Evolutionary conservation across 352 stramenopile genomes (phyloP).

Genomic region (Pythium phragmitis): DNA sequence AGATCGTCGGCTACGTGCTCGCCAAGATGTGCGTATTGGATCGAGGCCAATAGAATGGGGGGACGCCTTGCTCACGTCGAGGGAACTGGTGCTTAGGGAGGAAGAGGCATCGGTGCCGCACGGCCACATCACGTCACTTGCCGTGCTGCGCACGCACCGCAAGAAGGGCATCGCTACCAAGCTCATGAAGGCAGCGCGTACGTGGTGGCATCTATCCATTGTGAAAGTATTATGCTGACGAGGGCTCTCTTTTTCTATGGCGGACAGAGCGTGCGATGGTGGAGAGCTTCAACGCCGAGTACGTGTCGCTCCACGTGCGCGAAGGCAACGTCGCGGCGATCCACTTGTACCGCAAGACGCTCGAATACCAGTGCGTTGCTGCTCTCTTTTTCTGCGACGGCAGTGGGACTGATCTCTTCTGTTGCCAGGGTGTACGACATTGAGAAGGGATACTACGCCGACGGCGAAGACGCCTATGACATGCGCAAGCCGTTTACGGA

Average conservation of each 20-base stretch:
- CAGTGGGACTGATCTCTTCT: neutral
- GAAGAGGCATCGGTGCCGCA: constrained; percentile 32
- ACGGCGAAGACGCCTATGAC: constrained; percentile 99
- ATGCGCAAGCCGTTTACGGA: constrained; percentile 96
- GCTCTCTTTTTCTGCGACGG: no score
- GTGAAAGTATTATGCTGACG: neutral
- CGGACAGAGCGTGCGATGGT: constrained; percentile 92
- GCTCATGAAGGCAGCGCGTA: constrained; percentile 95
- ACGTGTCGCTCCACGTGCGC: constrained; percentile 99
- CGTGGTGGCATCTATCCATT: constrained; percentile 18
- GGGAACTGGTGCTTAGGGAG: constrained; percentile 16
- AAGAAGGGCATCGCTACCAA: constrained; percentile 97
- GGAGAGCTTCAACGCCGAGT: constrained; percentile 97
- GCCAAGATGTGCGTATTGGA: constrained; percentile 96
- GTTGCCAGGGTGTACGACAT: constrained; percentile 93
- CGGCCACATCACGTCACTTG: constrained; percentile 99
- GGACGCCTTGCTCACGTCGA: constrained; percentile 4
- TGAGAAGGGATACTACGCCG: constrained; percentile 99
- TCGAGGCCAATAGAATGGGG: neutral
- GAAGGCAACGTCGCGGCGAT: constrained; percentile 98
- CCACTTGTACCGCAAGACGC: constrained; percentile 97
- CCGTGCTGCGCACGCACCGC: constrained; percentile 95
- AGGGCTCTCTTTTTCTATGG: constrained; percentile 1
- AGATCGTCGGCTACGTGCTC: constrained; percentile 99
- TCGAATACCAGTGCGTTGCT: constrained; percentile 93